These are phyloP conservation scores for Cystobasidium onofrii DNA, from an alignment of 768 basidiomycete species.

Conservation along the genomic window DNA sequence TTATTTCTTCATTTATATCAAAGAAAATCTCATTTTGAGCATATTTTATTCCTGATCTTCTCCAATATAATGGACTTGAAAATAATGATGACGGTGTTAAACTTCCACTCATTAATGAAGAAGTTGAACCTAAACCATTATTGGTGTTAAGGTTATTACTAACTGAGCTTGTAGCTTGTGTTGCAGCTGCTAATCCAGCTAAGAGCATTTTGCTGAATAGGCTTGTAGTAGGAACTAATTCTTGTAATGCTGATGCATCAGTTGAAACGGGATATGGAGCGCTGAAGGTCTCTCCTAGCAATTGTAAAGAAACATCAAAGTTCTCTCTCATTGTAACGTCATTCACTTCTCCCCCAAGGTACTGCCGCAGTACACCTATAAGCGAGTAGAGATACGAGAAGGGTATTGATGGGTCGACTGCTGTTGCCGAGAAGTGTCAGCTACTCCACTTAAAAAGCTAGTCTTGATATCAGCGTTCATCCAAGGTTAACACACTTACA, in stretches of 20 bases:
- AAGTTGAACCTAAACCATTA: neutral
- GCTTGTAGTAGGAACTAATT: conserved; percentile 87
- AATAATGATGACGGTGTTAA: conserved; percentile 47
- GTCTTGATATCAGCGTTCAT: no score
- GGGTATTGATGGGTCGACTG: conserved; percentile 12
- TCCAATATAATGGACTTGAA: conserved; percentile 87
- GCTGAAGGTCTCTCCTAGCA: conserved; percentile 91
- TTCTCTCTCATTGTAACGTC: conserved; percentile 65
- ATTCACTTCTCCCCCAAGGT: neutral
- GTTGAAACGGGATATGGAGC: conserved; percentile 86
- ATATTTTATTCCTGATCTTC: conserved; percentile 71
- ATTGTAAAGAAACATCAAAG: conserved; percentile 76
- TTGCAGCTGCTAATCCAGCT: conserved; percentile 50
- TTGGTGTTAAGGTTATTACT: neutral
- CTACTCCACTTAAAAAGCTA: neutral
- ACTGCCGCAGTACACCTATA: conserved; percentile 1
- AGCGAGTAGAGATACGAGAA: conserved; percentile 23
- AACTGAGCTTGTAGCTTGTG: conserved; percentile 37
- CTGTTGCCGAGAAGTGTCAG: neutral
- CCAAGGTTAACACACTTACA: neutral
- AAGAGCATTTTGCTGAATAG: conserved; percentile 63
- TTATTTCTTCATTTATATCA: conserved; percentile 74
- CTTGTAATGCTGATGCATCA: conserved; percentile 75
- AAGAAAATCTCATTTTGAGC: conserved; percentile 87
- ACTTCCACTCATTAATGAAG: neutral